Evolutionary conservation across 306 rosid genomes (phyloP), one percentile per base, ranked within the genome.

Genomic region (Ammopiptanthus mongolicus): DNA sequence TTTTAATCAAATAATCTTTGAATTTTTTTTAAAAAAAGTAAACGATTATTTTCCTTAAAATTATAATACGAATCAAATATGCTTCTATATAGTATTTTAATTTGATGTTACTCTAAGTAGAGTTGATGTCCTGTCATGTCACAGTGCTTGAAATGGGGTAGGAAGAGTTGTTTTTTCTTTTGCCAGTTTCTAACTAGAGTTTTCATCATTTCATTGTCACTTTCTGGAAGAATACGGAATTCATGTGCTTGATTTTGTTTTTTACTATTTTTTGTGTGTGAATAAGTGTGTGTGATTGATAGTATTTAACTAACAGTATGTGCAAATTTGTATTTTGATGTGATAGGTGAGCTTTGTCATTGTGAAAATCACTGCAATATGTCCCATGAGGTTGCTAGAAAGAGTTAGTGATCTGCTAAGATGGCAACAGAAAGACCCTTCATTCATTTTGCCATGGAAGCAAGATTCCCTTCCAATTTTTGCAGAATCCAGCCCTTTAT

Each of bases 351-450:
- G 96, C 63, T 90, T 79, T 61, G 74, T 84, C 0, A 79, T 92
- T 22, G 84, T 87, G 71, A 92, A 95, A 80, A 91, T 96, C 80
- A 88, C 93, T 0, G 98, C 99, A 37, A 89, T 92, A 53, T 95
- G 97, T 2, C 97, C 99, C 28, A 76, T 86, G 91, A 79, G 68
- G 19, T 63, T 92, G 39, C 85, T 95, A 0, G 86, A 89, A 78
- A 78, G 92, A 63, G 60, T 86, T 0, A 92, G 99, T 69, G 97
- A 92, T 36, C 84, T 95, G 17, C 55, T 95, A 19, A 92, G 99
- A 80, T 95, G 99, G 99, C 88, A 92, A 74, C 81, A 90, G 21
- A 85, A 84, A 42, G 84, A 92, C 72, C 92, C 98, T 9, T 86
- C 87, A 21, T 83, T 90, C 29, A 46, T 37, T 6, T 85, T 95